A percentile compares a stretch with the other conserved stretches of the same genome.
Conservation (phyloP, 2,329 filamentous ascomycete species). For the Colletotrichum kahawae region DNA sequence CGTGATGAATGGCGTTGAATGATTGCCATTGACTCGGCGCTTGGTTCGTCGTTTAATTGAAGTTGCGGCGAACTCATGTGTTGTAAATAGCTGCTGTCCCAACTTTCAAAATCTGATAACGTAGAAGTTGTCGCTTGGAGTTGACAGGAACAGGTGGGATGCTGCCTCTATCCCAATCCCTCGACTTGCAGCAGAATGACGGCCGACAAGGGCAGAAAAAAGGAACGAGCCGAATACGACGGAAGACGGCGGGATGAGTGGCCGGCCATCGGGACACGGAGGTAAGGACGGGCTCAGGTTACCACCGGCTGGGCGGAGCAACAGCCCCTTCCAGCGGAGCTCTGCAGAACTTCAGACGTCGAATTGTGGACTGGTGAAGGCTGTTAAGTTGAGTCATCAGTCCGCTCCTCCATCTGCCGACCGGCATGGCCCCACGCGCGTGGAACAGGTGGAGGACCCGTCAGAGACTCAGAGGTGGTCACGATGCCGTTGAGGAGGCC, state of each 20-base stretch:
- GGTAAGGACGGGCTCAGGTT: neutral
- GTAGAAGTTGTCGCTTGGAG: neutral
- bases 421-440: neutral
- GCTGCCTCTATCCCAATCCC: neutral
- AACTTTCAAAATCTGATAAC: neutral
- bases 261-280: neutral
- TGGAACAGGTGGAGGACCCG: neutral
- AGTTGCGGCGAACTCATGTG: too few species aligned
- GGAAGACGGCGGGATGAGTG: neutral
- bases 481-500: neutral
- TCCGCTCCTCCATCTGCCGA: neutral
- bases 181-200: neutral
- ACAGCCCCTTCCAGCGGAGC: neutral
- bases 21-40: neutral
- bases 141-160: neutral
- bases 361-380: neutral
- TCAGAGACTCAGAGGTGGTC: neutral
- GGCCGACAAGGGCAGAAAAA: neutral
- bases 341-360: neutral
- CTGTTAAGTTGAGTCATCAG: neutral
- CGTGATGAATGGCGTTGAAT: neutral
- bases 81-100: neutral
- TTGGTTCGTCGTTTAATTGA: neutral
- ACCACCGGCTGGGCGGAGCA: neutral
- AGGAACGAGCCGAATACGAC: slow-evolving; percentile 4